A percentile compares a stretch with the other conserved stretches of the same genome.
Evolutionary conservation across 2,329 filamentous ascomycete species (phyloP).

Genomic region (Cucurbitaria berberidis): DNA sequence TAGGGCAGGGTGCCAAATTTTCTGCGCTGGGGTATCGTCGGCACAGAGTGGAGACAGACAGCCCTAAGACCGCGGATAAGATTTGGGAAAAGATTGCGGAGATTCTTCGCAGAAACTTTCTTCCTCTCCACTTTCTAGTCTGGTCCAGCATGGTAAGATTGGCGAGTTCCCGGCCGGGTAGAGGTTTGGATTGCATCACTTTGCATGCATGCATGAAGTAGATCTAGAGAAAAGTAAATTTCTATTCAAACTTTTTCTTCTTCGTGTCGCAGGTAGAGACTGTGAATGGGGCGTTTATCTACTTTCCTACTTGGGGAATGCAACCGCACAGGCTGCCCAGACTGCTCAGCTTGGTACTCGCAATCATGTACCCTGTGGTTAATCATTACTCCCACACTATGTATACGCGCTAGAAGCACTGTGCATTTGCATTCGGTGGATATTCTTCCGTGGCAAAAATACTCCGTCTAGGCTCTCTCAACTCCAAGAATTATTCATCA

Average conservation of each 20-base stretch:
- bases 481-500: background rate
- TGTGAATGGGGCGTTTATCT: background rate
- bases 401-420: background rate
- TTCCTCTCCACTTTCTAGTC: background rate
- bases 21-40: background rate
- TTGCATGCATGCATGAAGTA: background rate
- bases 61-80: too few relatives aligned
- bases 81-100: too few relatives aligned
- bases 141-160: background rate
- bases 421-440: background rate
- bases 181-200: background rate
- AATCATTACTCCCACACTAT: constrained; percentile 3
- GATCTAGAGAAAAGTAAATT: background rate
- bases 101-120: constrained; percentile 2
- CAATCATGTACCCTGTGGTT: background rate
- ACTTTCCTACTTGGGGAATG: constrained; percentile 1
- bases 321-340: constrained; percentile 1
- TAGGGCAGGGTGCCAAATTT: background rate
- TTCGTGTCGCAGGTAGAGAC: background rate
- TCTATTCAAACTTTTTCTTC: background rate
- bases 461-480: background rate
- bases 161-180: background rate
- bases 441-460: constrained; percentile 1
- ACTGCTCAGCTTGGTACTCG: background rate
- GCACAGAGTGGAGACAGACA: constrained; percentile 3